Conservation (phyloP, 169 alveolate genomes). For the Eimeria acervulina region DNA sequence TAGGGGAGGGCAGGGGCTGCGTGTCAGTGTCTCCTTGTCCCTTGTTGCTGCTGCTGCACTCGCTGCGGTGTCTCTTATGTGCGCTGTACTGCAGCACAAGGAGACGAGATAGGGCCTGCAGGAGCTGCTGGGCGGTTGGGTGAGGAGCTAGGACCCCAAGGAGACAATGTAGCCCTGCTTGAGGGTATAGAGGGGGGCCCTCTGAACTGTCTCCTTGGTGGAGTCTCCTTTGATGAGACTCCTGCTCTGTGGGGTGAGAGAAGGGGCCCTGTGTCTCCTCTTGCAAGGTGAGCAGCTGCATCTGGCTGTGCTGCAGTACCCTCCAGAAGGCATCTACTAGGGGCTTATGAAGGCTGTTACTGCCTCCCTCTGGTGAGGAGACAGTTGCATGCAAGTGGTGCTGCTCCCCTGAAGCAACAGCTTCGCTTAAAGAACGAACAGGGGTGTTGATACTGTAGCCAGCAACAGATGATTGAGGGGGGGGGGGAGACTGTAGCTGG, state of each 20-base stretch:
- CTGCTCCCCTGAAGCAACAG: not conserved
- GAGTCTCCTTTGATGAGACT: not conserved
- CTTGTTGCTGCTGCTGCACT: not conserved
- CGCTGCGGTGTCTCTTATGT: not conserved
- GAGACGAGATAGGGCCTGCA: not conserved
- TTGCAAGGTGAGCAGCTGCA: conserved; percentile 16
- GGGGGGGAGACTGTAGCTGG: not conserved
- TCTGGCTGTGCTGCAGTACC: conserved; percentile 28
- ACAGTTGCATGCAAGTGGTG: not conserved
- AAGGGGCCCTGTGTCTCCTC: not conserved
- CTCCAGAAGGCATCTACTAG: conserved; percentile 55
- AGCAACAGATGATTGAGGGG: not conserved
- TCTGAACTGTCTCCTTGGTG: not conserved
- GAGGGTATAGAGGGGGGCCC: not conserved
- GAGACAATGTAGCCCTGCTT: not conserved
- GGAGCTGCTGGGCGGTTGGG: conserved; percentile 2
- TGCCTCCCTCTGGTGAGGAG: not conserved
- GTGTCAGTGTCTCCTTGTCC: not conserved
- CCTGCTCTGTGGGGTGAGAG: no score
- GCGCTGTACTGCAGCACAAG: conserved; percentile 29
- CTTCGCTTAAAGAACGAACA: conserved; percentile 47
- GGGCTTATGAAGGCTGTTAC: not conserved
- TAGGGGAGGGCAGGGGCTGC: not conserved
- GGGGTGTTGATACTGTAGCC: conserved; percentile 19
- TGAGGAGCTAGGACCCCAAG: not conserved